A percentile compares a stretch with the other conserved stretches of the same genome.
phyloP scores from a whole-genome alignment of 2,329 filamentous ascomycete species.

The Xylaria digitata region DNA sequence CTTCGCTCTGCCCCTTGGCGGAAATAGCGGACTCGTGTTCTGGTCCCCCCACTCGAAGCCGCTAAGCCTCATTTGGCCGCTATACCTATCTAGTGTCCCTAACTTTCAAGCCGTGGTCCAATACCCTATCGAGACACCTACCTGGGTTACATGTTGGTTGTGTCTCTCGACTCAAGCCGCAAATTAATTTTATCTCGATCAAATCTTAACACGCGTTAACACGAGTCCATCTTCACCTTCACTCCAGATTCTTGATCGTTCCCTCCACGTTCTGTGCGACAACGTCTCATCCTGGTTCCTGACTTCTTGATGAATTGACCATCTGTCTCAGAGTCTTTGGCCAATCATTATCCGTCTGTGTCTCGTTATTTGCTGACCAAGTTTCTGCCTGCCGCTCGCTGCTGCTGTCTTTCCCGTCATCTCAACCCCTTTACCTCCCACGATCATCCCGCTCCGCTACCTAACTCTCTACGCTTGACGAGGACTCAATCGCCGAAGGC shows the following conservation, averaged over 20 bases:
- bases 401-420: slow-evolving; percentile 15
- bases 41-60: not conserved
- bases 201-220: slow-evolving; percentile 37
- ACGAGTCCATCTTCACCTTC: slow-evolving; percentile 10
- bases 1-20: slow-evolving; percentile 14
- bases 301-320: slow-evolving; percentile 11
- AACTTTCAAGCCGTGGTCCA: slow-evolving; percentile 15
- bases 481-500: slow-evolving; percentile 15
- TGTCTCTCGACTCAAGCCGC: slow-evolving; percentile 28
- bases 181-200: slow-evolving; percentile 37
- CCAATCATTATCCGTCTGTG: slow-evolving; percentile 24
- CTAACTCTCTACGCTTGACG: slow-evolving; percentile 1
- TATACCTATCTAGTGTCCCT: slow-evolving; percentile 4
- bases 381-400: slow-evolving; percentile 15
- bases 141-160: not conserved
- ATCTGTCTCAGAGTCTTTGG: slow-evolving; percentile 27
- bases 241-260: slow-evolving; percentile 3
- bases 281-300: not conserved
- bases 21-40: slow-evolving; percentile 30
- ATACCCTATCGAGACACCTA: not conserved
- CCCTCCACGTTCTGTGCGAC: slow-evolving; percentile 27
- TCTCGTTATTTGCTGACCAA: slow-evolving; percentile 26
- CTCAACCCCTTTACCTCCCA: slow-evolving; percentile 23
- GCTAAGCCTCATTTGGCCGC: slow-evolving; percentile 29
- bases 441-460: slow-evolving; percentile 16